Conservation (phyloP, 2,329 filamentous ascomycete genomes). For the Anthostomella pinea region DNA sequence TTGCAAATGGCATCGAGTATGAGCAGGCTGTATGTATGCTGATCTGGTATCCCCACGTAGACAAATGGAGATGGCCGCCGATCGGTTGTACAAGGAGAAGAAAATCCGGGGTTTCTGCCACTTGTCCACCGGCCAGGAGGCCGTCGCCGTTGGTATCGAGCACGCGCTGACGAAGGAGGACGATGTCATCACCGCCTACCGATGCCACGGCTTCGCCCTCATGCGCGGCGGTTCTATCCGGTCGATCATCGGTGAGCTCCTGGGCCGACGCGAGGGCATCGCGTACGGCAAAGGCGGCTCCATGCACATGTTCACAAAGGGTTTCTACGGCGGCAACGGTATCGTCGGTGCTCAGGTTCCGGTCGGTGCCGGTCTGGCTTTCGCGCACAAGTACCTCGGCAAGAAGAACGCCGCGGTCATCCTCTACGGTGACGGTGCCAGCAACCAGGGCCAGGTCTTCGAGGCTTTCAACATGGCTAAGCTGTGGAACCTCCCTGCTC, state of each 20-base stretch:
- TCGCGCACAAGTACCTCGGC: constrained; percentile 91
- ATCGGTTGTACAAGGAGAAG: constrained; percentile 99
- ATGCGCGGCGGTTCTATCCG: constrained; percentile 92
- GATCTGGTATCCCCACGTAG: constrained; percentile 42
- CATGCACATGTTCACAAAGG: constrained; percentile 99
- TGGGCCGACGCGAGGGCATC: constrained; percentile 93
- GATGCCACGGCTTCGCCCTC: constrained; percentile 96
- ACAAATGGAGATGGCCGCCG: constrained; percentile 99
- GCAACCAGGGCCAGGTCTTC: constrained; percentile 99
- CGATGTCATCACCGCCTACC: constrained; percentile 96
- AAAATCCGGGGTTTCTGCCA: constrained; percentile 99
- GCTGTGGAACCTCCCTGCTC: constrained; percentile 92
- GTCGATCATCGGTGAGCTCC: constrained; percentile 92
- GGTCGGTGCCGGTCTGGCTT: constrained; percentile 92
- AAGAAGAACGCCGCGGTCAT: constrained; percentile 84
- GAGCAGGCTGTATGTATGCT: constrained; percentile 2
- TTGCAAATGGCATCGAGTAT: not conserved
- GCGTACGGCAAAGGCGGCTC: constrained; percentile 98
- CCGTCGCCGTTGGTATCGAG: constrained; percentile 94
- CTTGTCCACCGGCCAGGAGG: constrained; percentile 95
- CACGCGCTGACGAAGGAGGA: constrained; percentile 89
- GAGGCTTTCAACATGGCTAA: constrained; percentile 99
- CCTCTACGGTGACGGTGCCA: constrained; percentile 96
- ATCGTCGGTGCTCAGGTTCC: constrained; percentile 98
- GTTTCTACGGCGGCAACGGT: constrained; percentile 98